Conservation (phyloP, 805 yeast species). For the Wickerhamiella kurtzmanii region DNA sequence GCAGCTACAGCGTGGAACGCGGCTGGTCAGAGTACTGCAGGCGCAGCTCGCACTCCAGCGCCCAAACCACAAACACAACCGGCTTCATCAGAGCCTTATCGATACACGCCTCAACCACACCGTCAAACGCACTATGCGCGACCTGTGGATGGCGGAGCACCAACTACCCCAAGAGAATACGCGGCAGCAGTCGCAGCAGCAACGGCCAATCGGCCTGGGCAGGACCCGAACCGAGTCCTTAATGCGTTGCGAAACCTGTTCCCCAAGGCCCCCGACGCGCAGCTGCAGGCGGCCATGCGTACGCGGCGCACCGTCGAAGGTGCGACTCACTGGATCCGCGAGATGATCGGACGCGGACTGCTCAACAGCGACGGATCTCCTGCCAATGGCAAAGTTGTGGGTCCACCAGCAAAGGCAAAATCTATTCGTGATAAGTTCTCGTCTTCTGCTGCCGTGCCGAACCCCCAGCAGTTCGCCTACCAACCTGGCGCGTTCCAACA, state of each 20-base stretch:
- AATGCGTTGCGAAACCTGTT: slow-evolving; percentile 10
- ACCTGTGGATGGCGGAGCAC: neutral
- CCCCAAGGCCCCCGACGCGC: slow-evolving; percentile 18
- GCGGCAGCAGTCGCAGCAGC: neutral
- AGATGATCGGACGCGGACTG: slow-evolving; percentile 22
- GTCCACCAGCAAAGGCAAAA: slow-evolving; percentile 21
- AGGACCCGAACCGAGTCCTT: slow-evolving; percentile 9
- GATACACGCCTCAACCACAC: neutral
- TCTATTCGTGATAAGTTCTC: slow-evolving; percentile 28
- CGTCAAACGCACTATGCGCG: neutral
- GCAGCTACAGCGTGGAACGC: neutral
- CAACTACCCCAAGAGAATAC: neutral
- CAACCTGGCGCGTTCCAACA: too few relatives aligned
- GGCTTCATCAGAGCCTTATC: slow-evolving; percentile 3
- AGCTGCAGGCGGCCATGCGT: slow-evolving; percentile 21
- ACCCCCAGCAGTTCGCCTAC: neutral
- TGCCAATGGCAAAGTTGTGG: slow-evolving; percentile 7
- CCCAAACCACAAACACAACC: slow-evolving; percentile 1
- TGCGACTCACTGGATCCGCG: slow-evolving; percentile 26
- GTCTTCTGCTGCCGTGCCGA: slow-evolving; percentile 3
- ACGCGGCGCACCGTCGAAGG: slow-evolving; percentile 24
- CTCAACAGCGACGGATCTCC: slow-evolving; percentile 8
- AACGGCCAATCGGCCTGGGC: neutral
- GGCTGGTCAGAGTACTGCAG: too few relatives aligned
- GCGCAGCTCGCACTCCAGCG: slow-evolving; percentile 6